These are phyloP conservation scores for Russula griseocarnosa DNA, from an alignment of 768 basidiomycete species.

Conservation along the genomic window DNA sequence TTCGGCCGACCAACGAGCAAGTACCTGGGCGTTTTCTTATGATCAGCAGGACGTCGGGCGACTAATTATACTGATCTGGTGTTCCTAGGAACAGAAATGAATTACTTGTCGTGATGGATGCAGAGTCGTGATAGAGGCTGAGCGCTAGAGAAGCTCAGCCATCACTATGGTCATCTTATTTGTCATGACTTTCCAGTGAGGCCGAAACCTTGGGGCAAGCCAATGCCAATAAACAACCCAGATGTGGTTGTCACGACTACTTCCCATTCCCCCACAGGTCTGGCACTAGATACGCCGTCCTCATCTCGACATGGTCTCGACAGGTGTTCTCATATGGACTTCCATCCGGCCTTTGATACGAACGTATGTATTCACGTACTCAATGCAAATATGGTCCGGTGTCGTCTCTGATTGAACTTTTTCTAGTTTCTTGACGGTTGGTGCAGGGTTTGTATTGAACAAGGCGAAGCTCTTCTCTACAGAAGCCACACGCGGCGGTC, in stretches of 20 bases:
- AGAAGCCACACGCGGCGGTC: constrained; percentile 54
- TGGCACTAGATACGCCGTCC: too few relatives aligned
- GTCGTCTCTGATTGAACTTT: background rate
- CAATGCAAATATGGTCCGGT: background rate
- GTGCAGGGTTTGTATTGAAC: constrained; percentile 54
- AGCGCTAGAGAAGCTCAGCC: too few relatives aligned
- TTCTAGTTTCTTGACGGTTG: constrained; percentile 50
- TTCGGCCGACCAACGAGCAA: too few relatives aligned
- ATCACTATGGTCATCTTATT: too few relatives aligned
- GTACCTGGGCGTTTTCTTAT: too few relatives aligned
- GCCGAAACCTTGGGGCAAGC: too few relatives aligned
- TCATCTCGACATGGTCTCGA: constrained; percentile 14
- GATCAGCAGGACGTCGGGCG: too few relatives aligned
- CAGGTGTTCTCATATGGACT: constrained; percentile 11
- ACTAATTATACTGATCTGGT: too few relatives aligned
- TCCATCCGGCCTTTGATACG: constrained; percentile 13
- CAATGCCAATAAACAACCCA: background rate
- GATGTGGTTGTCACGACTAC: background rate
- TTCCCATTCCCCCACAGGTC: background rate
- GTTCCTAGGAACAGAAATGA: too few relatives aligned
- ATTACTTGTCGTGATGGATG: too few relatives aligned
- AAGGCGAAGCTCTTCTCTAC: constrained; percentile 58
- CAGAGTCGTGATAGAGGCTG: too few relatives aligned
- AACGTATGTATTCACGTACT: constrained; percentile 12
- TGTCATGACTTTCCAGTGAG: too few relatives aligned